Evolutionary conservation across 2,329 filamentous ascomycete genomes (phyloP).

Genomic region (Cordyceps fumosorosea): DNA sequence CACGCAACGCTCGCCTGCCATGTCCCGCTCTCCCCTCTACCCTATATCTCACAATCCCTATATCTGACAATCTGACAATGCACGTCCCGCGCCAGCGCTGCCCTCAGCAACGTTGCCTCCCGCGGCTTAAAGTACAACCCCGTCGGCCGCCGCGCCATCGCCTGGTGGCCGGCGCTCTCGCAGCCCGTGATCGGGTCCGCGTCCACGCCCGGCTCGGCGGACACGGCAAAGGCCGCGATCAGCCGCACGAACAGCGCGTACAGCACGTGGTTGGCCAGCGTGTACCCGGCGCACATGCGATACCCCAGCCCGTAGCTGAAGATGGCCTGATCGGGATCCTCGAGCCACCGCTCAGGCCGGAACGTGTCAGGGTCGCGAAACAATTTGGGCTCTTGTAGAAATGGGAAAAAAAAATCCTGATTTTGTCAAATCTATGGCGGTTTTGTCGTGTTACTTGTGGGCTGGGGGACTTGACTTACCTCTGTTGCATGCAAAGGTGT

Average conservation of each 20-base stretch:
- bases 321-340: constrained; percentile 9
- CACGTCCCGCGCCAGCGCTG: background rate
- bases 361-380: constrained; percentile 3
- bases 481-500: constrained; percentile 6
- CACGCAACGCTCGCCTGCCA: too few species aligned
- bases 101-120: background rate
- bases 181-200: constrained; percentile 2
- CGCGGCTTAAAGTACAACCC: constrained; percentile 4
- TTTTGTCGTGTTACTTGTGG: too few species aligned
- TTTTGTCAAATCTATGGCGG: background rate
- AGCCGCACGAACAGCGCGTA: constrained; percentile 2
- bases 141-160: constrained; percentile 6
- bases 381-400: background rate
- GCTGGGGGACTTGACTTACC: background rate
- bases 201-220: background rate
- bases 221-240: constrained; percentile 2
- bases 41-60: background rate
- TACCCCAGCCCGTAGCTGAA: constrained; percentile 9
- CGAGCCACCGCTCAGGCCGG: constrained; percentile 6
- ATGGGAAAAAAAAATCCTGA: too few species aligned
- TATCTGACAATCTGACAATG: background rate
- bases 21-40: too few species aligned
- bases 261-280: constrained; percentile 7
- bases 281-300: constrained; percentile 9
- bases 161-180: background rate